Evolutionary conservation across 2,329 filamentous ascomycete genomes (phyloP).

Genomic region (Penicillium sp.): DNA sequence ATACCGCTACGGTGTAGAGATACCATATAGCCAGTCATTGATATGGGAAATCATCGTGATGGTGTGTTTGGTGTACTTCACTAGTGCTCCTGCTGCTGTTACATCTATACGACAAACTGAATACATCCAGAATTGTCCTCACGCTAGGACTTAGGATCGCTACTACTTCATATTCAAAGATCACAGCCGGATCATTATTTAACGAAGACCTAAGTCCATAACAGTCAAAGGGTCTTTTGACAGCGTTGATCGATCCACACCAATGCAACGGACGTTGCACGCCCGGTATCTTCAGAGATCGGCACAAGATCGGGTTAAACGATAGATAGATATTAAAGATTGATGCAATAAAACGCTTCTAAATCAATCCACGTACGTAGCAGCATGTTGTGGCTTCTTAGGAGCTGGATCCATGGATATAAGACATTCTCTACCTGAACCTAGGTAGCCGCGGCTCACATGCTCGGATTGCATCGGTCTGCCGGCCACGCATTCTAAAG

Average conservation of each 20-base stretch:
- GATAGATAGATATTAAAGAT: background rate
- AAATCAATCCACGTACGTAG: background rate
- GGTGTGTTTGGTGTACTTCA: background rate
- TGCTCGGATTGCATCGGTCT: slow-evolving; percentile 12
- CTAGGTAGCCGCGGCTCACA: slow-evolving; percentile 19
- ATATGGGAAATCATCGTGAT: background rate
- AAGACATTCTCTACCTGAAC: background rate
- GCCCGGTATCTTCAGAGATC: background rate
- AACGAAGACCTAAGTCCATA: too few species aligned
- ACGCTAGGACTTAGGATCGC: background rate
- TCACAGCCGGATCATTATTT: too few species aligned
- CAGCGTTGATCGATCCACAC: slow-evolving; percentile 16
- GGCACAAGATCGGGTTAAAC: background rate
- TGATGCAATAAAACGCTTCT: background rate
- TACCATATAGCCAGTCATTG: background rate
- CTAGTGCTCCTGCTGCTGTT: background rate
- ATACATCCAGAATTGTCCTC: too few species aligned
- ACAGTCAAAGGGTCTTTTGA: background rate
- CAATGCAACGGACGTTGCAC: background rate
- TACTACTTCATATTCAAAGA: background rate
- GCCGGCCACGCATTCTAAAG: background rate
- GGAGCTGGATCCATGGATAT: background rate
- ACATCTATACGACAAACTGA: too few species aligned
- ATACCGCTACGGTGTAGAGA: too few species aligned
- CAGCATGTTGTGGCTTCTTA: too few species aligned